phyloP scores from a whole-genome alignment of 805 yeast genomes.

The Ogataea pini region DNA sequence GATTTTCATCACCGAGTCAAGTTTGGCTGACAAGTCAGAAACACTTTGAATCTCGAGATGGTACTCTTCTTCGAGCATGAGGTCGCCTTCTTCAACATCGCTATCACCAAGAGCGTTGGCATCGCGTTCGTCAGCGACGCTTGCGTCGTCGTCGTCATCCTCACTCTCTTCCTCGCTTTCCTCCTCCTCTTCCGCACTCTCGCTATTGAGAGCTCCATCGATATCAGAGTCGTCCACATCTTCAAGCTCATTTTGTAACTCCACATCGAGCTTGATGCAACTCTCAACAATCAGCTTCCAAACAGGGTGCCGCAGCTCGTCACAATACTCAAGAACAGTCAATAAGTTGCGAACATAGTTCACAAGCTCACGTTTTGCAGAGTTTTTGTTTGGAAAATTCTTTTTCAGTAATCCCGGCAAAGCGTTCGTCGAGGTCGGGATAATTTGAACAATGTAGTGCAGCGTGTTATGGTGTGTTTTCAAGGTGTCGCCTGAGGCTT shows the following conservation, averaged over 20 bases:
- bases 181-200: slow-evolving; percentile 37
- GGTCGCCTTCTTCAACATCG: slow-evolving; percentile 35
- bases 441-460: slow-evolving; percentile 61
- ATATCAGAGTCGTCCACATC: slow-evolving; percentile 77
- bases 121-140: slow-evolving; percentile 31
- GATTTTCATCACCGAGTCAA: slow-evolving; percentile 66
- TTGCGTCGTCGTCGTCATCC: slow-evolving; percentile 30
- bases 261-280: slow-evolving; percentile 86
- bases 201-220: slow-evolving; percentile 43
- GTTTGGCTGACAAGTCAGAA: slow-evolving; percentile 59
- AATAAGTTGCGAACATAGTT: slow-evolving; percentile 70
- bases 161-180: slow-evolving; percentile 30
- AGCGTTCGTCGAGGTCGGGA: slow-evolving; percentile 77
- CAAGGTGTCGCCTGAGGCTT: slow-evolving; percentile 16
- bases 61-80: slow-evolving; percentile 47
- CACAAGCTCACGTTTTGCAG: slow-evolving; percentile 51
- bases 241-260: slow-evolving; percentile 83
- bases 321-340: slow-evolving; percentile 62
- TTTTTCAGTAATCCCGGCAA: slow-evolving; percentile 58
- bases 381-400: slow-evolving; percentile 80
- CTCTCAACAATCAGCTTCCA: slow-evolving; percentile 84
- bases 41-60: slow-evolving; percentile 48
- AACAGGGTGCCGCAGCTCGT: slow-evolving; percentile 68
- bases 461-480: slow-evolving; percentile 65
- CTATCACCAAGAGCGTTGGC: slow-evolving; percentile 39